These are phyloP conservation scores for Umbilicus rupestris DNA, from an alignment of 164 flowering plant genomes.

Conservation along the genomic window DNA sequence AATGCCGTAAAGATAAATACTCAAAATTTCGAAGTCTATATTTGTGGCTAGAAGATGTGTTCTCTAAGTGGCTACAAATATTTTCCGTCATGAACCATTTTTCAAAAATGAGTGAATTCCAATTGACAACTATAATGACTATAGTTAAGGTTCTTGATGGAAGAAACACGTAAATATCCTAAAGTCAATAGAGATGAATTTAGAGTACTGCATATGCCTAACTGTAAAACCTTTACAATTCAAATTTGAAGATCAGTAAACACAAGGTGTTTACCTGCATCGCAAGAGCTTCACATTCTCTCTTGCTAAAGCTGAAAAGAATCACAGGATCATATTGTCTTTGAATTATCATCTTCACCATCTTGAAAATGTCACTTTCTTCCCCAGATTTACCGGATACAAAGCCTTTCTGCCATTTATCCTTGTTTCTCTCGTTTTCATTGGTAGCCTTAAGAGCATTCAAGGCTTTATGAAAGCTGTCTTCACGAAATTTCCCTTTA, in stretches of 20 bases:
- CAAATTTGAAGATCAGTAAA: background rate
- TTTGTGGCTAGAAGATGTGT: too few species aligned
- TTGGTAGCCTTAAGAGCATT: conserved; percentile 74
- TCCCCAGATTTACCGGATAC: conserved; percentile 56
- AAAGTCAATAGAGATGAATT: too few species aligned
- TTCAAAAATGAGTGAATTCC: too few species aligned
- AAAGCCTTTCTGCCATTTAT: conserved; percentile 72
- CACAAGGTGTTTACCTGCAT: conserved; percentile 62
- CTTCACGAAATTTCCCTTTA: conserved; percentile 90
- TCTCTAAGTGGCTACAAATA: too few species aligned
- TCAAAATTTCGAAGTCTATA: too few species aligned
- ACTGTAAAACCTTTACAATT: too few species aligned
- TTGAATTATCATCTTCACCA: conserved; percentile 93
- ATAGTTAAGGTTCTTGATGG: too few species aligned
- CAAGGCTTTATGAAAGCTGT: conserved; percentile 86
- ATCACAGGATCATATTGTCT: conserved; percentile 98
- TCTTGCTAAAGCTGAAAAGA: conserved; percentile 96
- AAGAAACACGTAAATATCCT: too few species aligned
- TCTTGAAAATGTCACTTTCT: conserved; percentile 91
- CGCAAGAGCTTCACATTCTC: conserved; percentile 96
- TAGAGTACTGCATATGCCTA: too few species aligned
- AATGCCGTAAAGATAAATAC: too few species aligned
- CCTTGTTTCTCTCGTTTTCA: conserved; percentile 62
- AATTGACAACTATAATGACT: too few species aligned
- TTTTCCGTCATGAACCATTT: too few species aligned